phyloP scores from a whole-genome alignment of 768 basidiomycete species.

The Naganishia kalamii region DNA sequence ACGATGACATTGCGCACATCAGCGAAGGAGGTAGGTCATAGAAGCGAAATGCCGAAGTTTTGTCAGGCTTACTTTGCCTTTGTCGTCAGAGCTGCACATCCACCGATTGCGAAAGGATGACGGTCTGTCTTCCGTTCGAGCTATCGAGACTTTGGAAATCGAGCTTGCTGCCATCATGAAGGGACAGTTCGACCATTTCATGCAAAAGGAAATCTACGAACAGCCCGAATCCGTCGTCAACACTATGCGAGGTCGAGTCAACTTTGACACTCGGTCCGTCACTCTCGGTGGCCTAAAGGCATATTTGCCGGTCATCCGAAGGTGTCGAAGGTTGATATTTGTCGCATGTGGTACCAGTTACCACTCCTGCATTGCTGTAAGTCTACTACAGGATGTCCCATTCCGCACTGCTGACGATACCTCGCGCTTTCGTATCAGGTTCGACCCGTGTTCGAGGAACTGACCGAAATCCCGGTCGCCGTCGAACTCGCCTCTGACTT shows the following conservation, averaged over 20 bases:
- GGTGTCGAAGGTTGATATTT: slow-evolving; percentile 89
- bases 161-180: slow-evolving; percentile 99
- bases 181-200: slow-evolving; percentile 98
- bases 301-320: slow-evolving; percentile 90
- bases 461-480: slow-evolving; percentile 96
- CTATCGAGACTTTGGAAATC: slow-evolving; percentile 95
- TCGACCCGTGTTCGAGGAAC: slow-evolving; percentile 94
- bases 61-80: neutral
- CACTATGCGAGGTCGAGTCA: slow-evolving; percentile 99
- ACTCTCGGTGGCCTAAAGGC: slow-evolving; percentile 91
- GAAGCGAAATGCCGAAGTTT: neutral
- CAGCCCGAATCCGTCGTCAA: slow-evolving; percentile 99
- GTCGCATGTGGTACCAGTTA: slow-evolving; percentile 98
- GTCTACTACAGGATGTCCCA: slow-evolving; percentile 16
- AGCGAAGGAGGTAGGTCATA: slow-evolving; percentile 60
- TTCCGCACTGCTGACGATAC: neutral
- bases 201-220: slow-evolving; percentile 99
- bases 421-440: slow-evolving; percentile 51
- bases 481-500: slow-evolving; percentile 97
- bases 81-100: slow-evolving; percentile 75
- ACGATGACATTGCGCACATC: slow-evolving; percentile 98
- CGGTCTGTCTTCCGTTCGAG: slow-evolving; percentile 67
- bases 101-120: slow-evolving; percentile 92
- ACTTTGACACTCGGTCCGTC: slow-evolving; percentile 86
- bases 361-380: slow-evolving; percentile 81